phyloP scores from a whole-genome alignment of 805 yeast species.

The Lipomyces orientalis region DNA sequence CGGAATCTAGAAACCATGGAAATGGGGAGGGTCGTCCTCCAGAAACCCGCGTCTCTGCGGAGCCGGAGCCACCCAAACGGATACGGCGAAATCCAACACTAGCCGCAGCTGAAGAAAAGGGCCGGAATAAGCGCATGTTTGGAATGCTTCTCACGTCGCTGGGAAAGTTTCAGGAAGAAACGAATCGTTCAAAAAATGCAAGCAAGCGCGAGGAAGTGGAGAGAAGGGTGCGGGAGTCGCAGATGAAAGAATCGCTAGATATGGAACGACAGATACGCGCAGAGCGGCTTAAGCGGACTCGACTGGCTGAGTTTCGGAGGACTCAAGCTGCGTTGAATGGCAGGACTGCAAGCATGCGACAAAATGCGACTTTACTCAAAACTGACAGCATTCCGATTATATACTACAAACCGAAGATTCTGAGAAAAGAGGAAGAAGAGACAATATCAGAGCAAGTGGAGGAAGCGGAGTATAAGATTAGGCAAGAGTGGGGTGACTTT shows the following conservation, averaged over 20 bases:
- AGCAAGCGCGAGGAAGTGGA: conserved; percentile 24
- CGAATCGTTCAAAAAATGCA: not conserved
- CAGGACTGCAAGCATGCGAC: not conserved
- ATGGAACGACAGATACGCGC: conserved; percentile 9
- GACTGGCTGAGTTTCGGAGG: not conserved
- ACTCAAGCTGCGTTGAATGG: not conserved
- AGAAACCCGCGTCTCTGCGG: not conserved
- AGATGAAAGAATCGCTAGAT: conserved; percentile 10
- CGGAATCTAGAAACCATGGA: not conserved
- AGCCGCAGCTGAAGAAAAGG: conserved; percentile 29
- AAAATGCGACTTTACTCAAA: not conserved
- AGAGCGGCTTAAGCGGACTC: conserved; percentile 2
- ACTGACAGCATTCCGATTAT: not conserved
- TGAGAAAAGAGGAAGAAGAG: conserved; percentile 1
- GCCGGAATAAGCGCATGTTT: conserved; percentile 33
- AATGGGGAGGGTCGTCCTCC: not conserved
- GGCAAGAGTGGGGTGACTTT: conserved; percentile 20
- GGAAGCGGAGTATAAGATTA: conserved; percentile 11
- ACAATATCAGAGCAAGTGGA: not conserved
- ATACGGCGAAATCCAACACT: conserved; percentile 11
- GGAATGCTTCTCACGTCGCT: conserved; percentile 35
- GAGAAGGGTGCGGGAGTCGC: conserved; percentile 17
- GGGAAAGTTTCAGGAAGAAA: conserved; percentile 27
- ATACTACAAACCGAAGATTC: conserved; percentile 1
- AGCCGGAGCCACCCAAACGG: conserved; percentile 13